Evolutionary conservation across 257 asterid genomes (phyloP), one percentile per base, ranked within the genome.

Genomic region (Solanum clarkiae): DNA sequence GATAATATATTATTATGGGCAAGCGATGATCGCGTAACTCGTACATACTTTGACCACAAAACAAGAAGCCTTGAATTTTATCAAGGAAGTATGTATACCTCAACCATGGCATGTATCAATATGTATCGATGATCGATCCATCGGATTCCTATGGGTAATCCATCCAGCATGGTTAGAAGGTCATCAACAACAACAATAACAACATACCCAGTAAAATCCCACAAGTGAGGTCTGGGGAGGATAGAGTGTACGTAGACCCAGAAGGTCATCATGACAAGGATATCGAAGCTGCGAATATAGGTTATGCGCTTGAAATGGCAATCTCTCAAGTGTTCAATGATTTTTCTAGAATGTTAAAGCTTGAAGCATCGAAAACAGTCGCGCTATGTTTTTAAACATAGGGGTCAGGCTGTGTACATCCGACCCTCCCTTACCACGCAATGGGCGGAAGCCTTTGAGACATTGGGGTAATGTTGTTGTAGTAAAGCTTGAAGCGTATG

Each of bases 51-150:
- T 90, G 80, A 74, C 86, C 13, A 87, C 93, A 8, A 88, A 71
- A 85, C 65, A 84, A 75, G 68, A 80, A 81, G 51, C 93, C 93
- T 7, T 90, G 85, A 86, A 90, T 93, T 69, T 69, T 26, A 40
- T 69, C 15, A 69, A 69, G 4, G 26, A 69, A 1, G 53, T 69
- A 15, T 69, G 79, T 69, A 17, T 69, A 9, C 53, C 16, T 69
- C 11, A 69, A 29, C 95, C 94, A 0, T 91, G 94, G 94, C 86
- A 89, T 3, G 87, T 91, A 40, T 87, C 93, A 1, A 86, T 91
- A 29, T 92, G 95, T 84, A 79, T 90, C 72, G 86, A 90, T 8
- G 90, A 85, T 74, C 90, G 85, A 36, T 88, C 91, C 0, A 51
- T 90, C 16, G 90, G 91, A 15, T 92, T 90, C 75, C n/a, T 91